phyloP scores from a whole-genome alignment of 768 basidiomycete species.

The Podaxis sp. region DNA sequence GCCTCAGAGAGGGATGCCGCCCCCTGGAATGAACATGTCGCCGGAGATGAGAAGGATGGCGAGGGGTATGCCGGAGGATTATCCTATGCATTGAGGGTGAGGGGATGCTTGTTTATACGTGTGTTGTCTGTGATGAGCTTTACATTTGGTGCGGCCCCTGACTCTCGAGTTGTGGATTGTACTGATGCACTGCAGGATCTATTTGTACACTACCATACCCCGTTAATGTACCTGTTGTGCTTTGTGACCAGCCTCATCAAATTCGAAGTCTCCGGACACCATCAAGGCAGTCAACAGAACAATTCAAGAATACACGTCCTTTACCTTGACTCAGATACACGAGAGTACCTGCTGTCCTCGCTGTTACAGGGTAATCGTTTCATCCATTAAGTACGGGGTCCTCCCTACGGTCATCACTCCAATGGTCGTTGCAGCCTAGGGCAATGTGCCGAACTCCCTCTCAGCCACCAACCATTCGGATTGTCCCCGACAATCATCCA shows the following conservation, averaged over 20 bases:
- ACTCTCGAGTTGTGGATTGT: neutral
- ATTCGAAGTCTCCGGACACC: too few relatives aligned
- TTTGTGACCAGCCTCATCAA: neutral
- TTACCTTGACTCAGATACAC: too few relatives aligned
- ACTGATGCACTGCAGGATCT: neutral
- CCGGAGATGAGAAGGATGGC: constrained; percentile 27
- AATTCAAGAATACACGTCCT: too few relatives aligned
- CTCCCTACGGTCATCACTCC: too few relatives aligned
- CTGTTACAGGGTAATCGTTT: too few relatives aligned
- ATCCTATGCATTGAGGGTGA: constrained; percentile 24
- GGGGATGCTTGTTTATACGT: constrained; percentile 7
- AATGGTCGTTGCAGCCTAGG: too few relatives aligned
- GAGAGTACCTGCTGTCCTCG: too few relatives aligned
- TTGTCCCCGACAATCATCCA: too few relatives aligned
- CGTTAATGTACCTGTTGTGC: neutral
- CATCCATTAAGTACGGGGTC: too few relatives aligned
- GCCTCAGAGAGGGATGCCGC: constrained; percentile 15
- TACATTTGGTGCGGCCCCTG: neutral
- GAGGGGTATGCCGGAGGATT: constrained; percentile 30
- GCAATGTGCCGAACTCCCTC: too few relatives aligned
- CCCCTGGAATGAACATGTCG: constrained; percentile 22
- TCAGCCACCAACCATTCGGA: too few relatives aligned
- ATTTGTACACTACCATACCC: constrained; percentile 5
- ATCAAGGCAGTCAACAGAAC: too few relatives aligned
- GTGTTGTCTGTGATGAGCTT: neutral